Conservation (phyloP, 2,329 filamentous ascomycete species). For the Ophioceras dolichostomum region DNA sequence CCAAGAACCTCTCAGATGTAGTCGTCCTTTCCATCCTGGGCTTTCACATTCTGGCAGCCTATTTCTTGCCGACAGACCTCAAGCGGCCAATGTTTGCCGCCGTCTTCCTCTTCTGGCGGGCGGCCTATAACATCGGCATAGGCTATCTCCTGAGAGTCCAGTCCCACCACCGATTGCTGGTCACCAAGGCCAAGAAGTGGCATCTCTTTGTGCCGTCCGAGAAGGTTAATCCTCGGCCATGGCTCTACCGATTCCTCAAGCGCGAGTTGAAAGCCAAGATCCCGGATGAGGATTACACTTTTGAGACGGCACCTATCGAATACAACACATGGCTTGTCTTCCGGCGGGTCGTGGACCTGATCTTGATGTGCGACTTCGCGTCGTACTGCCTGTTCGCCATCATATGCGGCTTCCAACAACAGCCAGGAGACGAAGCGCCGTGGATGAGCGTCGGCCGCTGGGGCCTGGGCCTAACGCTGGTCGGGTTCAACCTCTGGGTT, state of each 20-base stretch:
- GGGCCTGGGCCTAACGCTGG: conserved; percentile 62
- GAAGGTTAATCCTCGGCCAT: conserved; percentile 73
- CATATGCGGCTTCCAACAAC: conserved; percentile 69
- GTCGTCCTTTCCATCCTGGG: conserved; percentile 69
- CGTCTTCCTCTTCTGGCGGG: conserved; percentile 85
- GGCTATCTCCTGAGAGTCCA: conserved; percentile 81
- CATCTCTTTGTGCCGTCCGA: conserved; percentile 75
- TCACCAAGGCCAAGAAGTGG: conserved; percentile 77
- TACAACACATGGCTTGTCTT: conserved; percentile 99
- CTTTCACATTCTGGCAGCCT: conserved; percentile 62
- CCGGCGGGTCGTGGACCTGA: conserved; percentile 87
- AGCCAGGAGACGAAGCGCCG: conserved; percentile 59
- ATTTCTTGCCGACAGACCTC: conserved; percentile 53
- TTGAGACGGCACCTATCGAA: conserved; percentile 86
- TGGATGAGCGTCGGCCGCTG: conserved; percentile 64
- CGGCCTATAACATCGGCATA: conserved; percentile 87
- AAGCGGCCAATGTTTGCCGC: conserved; percentile 69
- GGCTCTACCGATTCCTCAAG: conserved; percentile 75
- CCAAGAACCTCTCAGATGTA: conserved; percentile 85
- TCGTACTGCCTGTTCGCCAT: conserved; percentile 95
- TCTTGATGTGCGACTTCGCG: conserved; percentile 96
- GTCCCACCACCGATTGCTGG: conserved; percentile 75
- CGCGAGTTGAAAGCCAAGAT: conserved; percentile 91
- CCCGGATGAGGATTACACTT: conserved; percentile 80
- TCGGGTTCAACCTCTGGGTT: conserved; percentile 96